Evolutionary conservation across 2,329 filamentous ascomycete genomes (phyloP), one percentile per base, ranked within the genome.

Genomic region (Colletotrichum tanaceti): DNA sequence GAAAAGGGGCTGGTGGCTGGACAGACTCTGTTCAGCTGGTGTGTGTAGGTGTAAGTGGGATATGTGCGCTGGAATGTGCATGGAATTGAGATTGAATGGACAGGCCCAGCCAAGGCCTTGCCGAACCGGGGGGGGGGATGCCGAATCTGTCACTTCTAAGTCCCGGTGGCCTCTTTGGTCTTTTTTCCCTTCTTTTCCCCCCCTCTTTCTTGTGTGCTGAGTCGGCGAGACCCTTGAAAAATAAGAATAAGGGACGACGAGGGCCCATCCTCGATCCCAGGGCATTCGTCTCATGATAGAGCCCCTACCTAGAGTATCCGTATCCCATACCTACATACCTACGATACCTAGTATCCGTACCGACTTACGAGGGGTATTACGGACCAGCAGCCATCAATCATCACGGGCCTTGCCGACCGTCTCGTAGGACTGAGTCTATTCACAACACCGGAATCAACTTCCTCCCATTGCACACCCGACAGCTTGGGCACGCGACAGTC

Each of bases 241-340:
- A 68, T 68, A 68, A 65, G 65, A 65, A 61, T 58, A 65, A 65
- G 65, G 65, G 62, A 68, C 50, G 20, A 16, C 16, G 24, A 61
- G 43, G 28, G 59, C 49, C 62, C 65, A 55, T 61, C 62, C 24
- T 54, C 50, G 46, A 52, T 57, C 49, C 65, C 64, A 57, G 61
- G 52, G 20, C 49, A 16, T 4, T 41, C 62, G 62, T 68, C 65
- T 58, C 55, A 39, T 20, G 14, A 24, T 13, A n/a, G n/a, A 18
- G n/a, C 53, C 6, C n/a, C 6, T 28, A 28, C 28, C 28, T 28
- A 28, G 28, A 28, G 28, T 28, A 28, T 28, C 28, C 28, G 28
- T 28, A 28, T 28, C n/a, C n/a, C n/a, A n/a, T n/a, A n/a, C n/a
- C n/a, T n/a, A n/a, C n/a, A n/a, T n/a, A n/a, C n/a, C n/a, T n/a